These are phyloP conservation scores for Trichosanthes cucumerina DNA, from an alignment of 306 rosid species.

Conservation along the genomic window DNA sequence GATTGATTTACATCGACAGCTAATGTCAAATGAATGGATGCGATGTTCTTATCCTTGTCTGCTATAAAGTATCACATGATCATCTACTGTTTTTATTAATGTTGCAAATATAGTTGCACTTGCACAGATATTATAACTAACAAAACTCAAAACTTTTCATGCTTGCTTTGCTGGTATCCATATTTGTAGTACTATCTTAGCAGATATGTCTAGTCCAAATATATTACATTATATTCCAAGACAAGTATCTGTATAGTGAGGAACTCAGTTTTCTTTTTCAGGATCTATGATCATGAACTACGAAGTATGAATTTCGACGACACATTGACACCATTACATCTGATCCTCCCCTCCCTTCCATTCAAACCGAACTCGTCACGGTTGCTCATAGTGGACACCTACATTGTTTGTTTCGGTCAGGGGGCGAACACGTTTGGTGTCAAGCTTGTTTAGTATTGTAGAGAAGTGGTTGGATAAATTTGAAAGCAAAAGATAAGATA, in stretches of 20 bases:
- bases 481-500: conserved; percentile 6
- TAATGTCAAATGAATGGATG: neutral
- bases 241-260: neutral
- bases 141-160: neutral
- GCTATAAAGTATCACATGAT: neutral
- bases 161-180: neutral
- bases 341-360: neutral
- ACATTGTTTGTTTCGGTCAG: neutral
- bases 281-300: conserved; percentile 5
- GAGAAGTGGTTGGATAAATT: conserved; percentile 1
- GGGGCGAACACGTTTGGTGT: neutral
- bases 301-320: neutral
- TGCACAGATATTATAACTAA: neutral
- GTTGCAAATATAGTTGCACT: neutral
- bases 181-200: neutral
- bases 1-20: neutral
- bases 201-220: neutral
- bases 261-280: neutral
- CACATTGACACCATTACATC: neutral
- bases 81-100: neutral
- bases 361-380: neutral
- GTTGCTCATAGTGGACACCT: neutral
- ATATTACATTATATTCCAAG: neutral
- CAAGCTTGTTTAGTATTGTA: conserved; percentile 1
- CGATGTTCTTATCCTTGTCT: neutral